These are phyloP conservation scores for Alternaria burnsii DNA, from an alignment of 2,329 filamentous ascomycete genomes.

Conservation along the genomic window DNA sequence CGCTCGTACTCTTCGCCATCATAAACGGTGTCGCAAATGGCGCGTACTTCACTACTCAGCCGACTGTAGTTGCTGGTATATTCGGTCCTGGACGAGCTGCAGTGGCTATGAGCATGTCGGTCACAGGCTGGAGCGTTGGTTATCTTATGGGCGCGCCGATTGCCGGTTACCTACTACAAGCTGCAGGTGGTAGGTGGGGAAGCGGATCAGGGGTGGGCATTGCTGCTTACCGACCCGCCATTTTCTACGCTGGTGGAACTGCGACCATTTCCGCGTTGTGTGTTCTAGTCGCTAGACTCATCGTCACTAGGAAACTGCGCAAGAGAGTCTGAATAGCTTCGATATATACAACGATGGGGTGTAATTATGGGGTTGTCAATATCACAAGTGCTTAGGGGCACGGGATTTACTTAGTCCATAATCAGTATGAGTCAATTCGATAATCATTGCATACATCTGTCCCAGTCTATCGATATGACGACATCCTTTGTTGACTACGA, in stretches of 20 bases:
- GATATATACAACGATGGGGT: neutral
- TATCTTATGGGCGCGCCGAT: conserved; percentile 43
- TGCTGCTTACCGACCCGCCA: conserved; percentile 39
- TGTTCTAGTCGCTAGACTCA: conserved; percentile 34
- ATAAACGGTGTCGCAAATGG: conserved; percentile 44
- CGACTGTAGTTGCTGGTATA: conserved; percentile 40
- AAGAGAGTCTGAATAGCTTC: conserved; percentile 24
- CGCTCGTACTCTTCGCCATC: conserved; percentile 38
- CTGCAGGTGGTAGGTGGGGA: conserved; percentile 29
- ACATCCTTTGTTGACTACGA: neutral
- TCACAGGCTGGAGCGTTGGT: conserved; percentile 37
- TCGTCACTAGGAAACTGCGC: conserved; percentile 26
- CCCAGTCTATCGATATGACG: neutral
- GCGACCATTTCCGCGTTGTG: conserved; percentile 32
- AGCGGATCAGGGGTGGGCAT: conserved; percentile 21
- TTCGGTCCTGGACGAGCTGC: conserved; percentile 40
- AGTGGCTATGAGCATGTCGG: conserved; percentile 40
- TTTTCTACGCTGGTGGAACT: conserved; percentile 42
- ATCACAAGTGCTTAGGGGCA: neutral
- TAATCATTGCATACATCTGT: neutral
- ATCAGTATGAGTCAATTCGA: neutral
- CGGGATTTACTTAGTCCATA: neutral
- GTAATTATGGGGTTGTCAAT: neutral
- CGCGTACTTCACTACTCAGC: conserved; percentile 39
- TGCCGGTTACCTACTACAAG: conserved; percentile 38